Evolutionary conservation across 1,139 yeast genomes (phyloP).

Genomic region (Scheffersomyces quercinus): DNA sequence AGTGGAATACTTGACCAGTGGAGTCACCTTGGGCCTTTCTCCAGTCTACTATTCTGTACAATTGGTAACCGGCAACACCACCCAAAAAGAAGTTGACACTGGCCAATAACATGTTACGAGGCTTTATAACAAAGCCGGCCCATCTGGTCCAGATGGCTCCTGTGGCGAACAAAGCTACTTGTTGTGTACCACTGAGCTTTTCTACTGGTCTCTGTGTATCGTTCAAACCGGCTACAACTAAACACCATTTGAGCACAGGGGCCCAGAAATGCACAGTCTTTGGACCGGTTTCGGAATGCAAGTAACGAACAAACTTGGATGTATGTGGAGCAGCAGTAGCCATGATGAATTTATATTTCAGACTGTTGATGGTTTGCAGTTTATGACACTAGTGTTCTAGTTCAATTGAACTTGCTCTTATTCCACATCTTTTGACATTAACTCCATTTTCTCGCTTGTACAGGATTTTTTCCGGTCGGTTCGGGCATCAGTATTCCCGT

Average conservation of each 20-base stretch:
- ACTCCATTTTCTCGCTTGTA: too few relatives aligned
- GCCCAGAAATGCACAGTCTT: conserved; percentile 96
- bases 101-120: conserved; percentile 84
- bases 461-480: too few relatives aligned
- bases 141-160: conserved; percentile 98
- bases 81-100: conserved; percentile 94
- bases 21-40: conserved; percentile 54
- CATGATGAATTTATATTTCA: conserved; percentile 21
- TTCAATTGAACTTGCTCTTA: too few relatives aligned
- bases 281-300: conserved; percentile 92
- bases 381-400: background rate
- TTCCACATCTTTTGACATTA: too few relatives aligned
- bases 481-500: too few relatives aligned
- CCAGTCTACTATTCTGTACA: conserved; percentile 66
- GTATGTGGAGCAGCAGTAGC: conserved; percentile 49
- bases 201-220: conserved; percentile 92
- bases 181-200: conserved; percentile 88
- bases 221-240: conserved; percentile 86
- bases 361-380: background rate
- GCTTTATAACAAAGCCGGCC: conserved; percentile 87
- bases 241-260: conserved; percentile 70
- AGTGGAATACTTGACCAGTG: conserved; percentile 52
- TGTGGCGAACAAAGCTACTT: conserved; percentile 83
- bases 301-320: conserved; percentile 66
- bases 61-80: conserved; percentile 83